phyloP scores from a whole-genome alignment of 2,329 filamentous ascomycete species.

The Penicillium italicum region DNA sequence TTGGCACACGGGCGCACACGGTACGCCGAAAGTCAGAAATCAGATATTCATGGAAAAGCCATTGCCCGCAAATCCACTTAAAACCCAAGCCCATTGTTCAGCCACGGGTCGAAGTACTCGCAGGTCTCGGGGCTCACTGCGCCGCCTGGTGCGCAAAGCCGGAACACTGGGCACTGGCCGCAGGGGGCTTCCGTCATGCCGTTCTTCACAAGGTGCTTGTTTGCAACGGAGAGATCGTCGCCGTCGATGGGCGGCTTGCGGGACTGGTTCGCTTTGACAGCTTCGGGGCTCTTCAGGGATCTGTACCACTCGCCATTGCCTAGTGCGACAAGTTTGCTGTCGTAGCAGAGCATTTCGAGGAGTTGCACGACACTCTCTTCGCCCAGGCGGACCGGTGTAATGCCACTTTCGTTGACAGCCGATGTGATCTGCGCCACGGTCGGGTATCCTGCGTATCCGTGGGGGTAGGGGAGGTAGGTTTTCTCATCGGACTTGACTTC shows the following conservation, averaged over 20 bases:
- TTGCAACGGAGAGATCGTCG: slow-evolving; percentile 36
- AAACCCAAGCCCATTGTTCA: slow-evolving; percentile 48
- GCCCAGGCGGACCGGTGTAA: slow-evolving; percentile 66
- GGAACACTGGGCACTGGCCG: slow-evolving; percentile 87
- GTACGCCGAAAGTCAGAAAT: slow-evolving; percentile 7
- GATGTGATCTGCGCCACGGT: slow-evolving; percentile 74
- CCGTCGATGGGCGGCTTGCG: slow-evolving; percentile 31
- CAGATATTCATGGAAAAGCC: neutral
- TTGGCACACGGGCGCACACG: slow-evolving; percentile 13
- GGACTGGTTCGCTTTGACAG: slow-evolving; percentile 34
- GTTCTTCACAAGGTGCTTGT: slow-evolving; percentile 53
- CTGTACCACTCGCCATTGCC: slow-evolving; percentile 51
- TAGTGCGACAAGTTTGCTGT: slow-evolving; percentile 71
- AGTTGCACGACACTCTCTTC: slow-evolving; percentile 80
- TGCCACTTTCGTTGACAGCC: slow-evolving; percentile 64
- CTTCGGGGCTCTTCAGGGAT: slow-evolving; percentile 41
- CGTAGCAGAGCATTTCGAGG: slow-evolving; percentile 82
- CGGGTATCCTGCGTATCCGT: slow-evolving; percentile 73
- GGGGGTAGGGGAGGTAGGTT: slow-evolving; percentile 50
- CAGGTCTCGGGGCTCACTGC: slow-evolving; percentile 87
- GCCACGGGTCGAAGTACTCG: slow-evolving; percentile 86
- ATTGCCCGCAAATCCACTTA: slow-evolving; percentile 15
- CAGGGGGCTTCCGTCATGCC: slow-evolving; percentile 87
- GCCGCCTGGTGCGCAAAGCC: slow-evolving; percentile 85
- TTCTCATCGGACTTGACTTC: slow-evolving; percentile 33